A percentile compares a stretch with the other conserved stretches of the same genome.
Conservation (phyloP, 1,284 basidiomycete genomes). For the Butyriboletus appendiculatus region DNA sequence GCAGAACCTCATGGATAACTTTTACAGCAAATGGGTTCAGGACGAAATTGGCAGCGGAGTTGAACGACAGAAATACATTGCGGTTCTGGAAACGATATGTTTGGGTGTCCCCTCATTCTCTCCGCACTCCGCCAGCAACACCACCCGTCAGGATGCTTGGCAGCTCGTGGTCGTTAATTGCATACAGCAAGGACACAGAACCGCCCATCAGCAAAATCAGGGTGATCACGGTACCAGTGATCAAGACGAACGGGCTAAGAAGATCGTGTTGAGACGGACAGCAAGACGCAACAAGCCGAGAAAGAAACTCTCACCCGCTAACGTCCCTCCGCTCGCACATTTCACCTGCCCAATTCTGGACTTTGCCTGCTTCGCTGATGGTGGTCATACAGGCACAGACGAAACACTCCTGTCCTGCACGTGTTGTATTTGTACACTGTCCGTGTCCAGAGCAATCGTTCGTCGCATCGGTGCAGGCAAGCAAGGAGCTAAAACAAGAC, state of each 20-base stretch:
- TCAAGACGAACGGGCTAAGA: conserved; percentile 67
- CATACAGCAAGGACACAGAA: conserved; percentile 64
- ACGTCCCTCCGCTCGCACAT: conserved; percentile 77
- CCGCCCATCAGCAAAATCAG: conserved; percentile 66
- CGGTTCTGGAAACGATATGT: not conserved
- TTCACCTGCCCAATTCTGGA: conserved; percentile 69
- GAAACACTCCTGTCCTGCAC: conserved; percentile 68
- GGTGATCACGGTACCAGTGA: conserved; percentile 65
- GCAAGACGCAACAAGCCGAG: not conserved
- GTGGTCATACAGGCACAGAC: conserved; percentile 68
- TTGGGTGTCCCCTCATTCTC: conserved; percentile 37
- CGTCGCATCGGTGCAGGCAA: conserved; percentile 63
- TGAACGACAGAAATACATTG: conserved; percentile 4
- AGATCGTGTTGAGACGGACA: conserved; percentile 4
- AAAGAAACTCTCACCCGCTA: conserved; percentile 62
- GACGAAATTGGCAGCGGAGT: not conserved
- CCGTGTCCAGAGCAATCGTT: conserved; percentile 70
- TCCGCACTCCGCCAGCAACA: conserved; percentile 48
- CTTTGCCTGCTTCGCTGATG: conserved; percentile 48
- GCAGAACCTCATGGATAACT: not conserved
- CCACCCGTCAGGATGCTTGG: conserved; percentile 72
- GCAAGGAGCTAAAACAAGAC: conserved; percentile 59
- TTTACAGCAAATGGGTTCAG: not conserved
- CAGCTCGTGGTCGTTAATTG: conserved; percentile 59
- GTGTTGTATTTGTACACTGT: conserved; percentile 57